Percentiles rank a stretch among this genome's conserved stretches.
phyloP scores from a whole-genome alignment of 768 basidiomycete species.

The Panellus pusillus region DNA sequence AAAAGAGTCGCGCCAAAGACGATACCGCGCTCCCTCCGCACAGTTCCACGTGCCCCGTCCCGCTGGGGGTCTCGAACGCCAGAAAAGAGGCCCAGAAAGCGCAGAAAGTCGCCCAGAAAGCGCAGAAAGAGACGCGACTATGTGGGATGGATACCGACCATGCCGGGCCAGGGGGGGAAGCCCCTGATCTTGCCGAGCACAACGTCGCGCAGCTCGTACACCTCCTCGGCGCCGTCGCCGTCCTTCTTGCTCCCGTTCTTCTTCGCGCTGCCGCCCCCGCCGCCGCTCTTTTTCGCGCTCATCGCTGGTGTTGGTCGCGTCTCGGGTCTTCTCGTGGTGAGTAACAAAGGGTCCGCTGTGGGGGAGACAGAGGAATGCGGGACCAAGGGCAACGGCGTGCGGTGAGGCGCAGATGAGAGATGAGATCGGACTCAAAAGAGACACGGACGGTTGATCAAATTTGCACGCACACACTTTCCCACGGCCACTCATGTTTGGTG shows the following conservation, averaged over 20 bases:
- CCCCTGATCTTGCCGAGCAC: constrained; percentile 94
- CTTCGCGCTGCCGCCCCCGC: constrained; percentile 8
- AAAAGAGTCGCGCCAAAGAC: too few species aligned
- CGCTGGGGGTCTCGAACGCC: background rate
- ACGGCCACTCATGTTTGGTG: too few species aligned
- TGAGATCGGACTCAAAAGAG: too few species aligned
- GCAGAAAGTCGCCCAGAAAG: background rate
- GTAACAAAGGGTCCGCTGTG: too few species aligned
- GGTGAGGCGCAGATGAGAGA: too few species aligned
- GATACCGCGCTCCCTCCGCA: background rate
- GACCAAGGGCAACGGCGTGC: too few species aligned
- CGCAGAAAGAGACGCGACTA: constrained; percentile 11
- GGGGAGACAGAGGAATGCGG: too few species aligned
- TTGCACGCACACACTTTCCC: too few species aligned
- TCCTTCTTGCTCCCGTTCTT: constrained; percentile 27
- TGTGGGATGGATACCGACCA: constrained; percentile 76
- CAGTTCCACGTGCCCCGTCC: background rate
- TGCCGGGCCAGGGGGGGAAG: constrained; percentile 92
- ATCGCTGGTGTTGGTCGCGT: background rate
- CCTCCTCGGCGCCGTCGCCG: constrained; percentile 34
- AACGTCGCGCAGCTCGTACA: constrained; percentile 75
- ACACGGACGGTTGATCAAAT: too few species aligned
- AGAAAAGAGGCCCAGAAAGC: too few species aligned
- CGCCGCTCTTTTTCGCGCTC: constrained; percentile 16
- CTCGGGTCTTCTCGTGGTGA: too few species aligned